Base-by-base conservation (phyloP, 192 early-diverging fungal species). In the Linnemannia exigua region DNA sequence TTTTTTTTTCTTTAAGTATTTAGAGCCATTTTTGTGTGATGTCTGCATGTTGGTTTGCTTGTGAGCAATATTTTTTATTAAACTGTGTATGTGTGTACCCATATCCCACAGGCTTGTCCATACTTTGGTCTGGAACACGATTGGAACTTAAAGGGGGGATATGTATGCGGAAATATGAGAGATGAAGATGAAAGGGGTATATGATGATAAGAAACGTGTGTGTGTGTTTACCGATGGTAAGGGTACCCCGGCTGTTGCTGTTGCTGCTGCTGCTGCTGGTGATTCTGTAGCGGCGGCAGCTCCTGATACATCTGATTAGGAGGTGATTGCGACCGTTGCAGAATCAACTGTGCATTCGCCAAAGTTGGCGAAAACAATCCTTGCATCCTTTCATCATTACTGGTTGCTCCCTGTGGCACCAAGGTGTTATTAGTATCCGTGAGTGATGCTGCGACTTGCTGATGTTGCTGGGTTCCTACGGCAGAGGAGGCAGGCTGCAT, bases 291-390 rank as follows among this genome's bases (percentile, higher is more conserved):
- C n/a, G n/a, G n/a, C 9, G 41, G 41, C 3, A 63, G 9, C 31
- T 63, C 58, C 58, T 63, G 58, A 31, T 63, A 63, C 0, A 25
- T 63, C 58, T 48, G 36, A 14, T 74, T 66, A 14, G 58, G 61
- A 1, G 66, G 72, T 4, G 71, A 20, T 41, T 84, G 82, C 4
- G 82, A 78, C 31, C 47, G 50, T 35, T 84, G 76, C 22, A 84
- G 72, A 50, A 84, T 84, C 48, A 84, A 50, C 15, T 84, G 82
- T 1, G 82, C 82, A 63, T 84, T 84, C 3, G 76, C 67, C 9
- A 84, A 38, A 2, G 61, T 76, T 36, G 82, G 82, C 1, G 82
- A 84, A n/a, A 84, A 25, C 76, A 79, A 68, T 4, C 48, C 61
- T 16, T 70, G 69, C 11, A 46, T 28, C 37, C 81, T 54, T 35